These are phyloP conservation scores for Pyricularia pennisetigena DNA, from an alignment of 2,329 filamentous ascomycete species.

Conservation along the genomic window DNA sequence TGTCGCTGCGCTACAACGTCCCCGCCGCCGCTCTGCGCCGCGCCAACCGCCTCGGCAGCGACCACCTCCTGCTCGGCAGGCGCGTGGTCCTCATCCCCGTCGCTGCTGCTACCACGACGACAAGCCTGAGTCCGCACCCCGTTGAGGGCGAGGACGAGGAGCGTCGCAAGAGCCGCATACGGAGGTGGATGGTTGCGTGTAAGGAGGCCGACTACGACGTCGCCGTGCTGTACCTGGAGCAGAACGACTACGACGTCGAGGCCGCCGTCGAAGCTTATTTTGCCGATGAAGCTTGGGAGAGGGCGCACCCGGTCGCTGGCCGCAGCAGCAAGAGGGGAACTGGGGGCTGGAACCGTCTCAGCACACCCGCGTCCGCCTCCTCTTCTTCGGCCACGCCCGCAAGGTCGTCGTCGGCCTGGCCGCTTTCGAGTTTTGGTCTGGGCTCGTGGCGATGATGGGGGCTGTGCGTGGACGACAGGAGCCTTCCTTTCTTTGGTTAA, in stretches of 20 bases:
- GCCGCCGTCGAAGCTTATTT: conserved; percentile 53
- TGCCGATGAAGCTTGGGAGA: conserved; percentile 70
- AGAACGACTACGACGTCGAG: conserved; percentile 56
- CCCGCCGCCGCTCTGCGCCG: conserved; percentile 51
- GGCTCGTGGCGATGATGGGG: neutral
- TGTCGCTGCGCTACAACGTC: conserved; percentile 64
- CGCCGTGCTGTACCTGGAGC: conserved; percentile 65
- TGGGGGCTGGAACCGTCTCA: neutral
- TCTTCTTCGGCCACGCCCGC: neutral
- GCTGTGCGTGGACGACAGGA: neutral
- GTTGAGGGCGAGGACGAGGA: conserved; percentile 69
- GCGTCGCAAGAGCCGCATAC: conserved; percentile 56
- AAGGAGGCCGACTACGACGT: conserved; percentile 72
- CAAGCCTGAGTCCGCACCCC: conserved; percentile 52
- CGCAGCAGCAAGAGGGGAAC: neutral
- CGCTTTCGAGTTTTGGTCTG: neutral
- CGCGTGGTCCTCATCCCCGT: conserved; percentile 59
- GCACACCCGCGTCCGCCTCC: neutral
- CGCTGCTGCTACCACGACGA: neutral
- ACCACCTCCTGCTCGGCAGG: conserved; percentile 61
- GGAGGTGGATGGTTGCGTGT: conserved; percentile 70
- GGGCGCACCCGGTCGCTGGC: conserved; percentile 47
- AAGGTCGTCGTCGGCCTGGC: neutral
- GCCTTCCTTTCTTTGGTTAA: neutral
- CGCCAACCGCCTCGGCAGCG: conserved; percentile 56